Conservation (phyloP, 805 yeast species). For the Cyberlindnera japonica region DNA sequence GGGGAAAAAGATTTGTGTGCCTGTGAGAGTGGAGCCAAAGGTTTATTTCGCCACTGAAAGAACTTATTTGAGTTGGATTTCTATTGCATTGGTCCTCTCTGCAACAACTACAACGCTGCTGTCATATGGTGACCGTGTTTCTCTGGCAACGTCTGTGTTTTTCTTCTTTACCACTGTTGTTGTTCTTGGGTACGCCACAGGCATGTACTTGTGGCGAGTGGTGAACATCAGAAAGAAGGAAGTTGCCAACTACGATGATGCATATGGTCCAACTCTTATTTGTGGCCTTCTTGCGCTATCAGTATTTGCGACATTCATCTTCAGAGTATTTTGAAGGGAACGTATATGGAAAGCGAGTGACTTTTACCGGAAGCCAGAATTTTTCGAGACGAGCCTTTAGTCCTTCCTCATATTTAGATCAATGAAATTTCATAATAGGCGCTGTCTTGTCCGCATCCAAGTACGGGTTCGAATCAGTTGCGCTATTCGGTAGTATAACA, state of each 20-base stretch:
- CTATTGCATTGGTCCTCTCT: slow-evolving; percentile 82
- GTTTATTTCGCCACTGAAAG: slow-evolving; percentile 99
- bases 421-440: neutral
- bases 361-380: neutral
- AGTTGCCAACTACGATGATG: slow-evolving; percentile 83
- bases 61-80: slow-evolving; percentile 90
- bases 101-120: slow-evolving; percentile 85
- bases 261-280: slow-evolving; percentile 78
- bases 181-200: slow-evolving; percentile 69
- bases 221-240: slow-evolving; percentile 76
- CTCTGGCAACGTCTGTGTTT: slow-evolving; percentile 79
- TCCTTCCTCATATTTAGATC: too few species aligned
- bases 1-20: slow-evolving; percentile 87
- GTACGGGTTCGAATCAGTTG: too few species aligned
- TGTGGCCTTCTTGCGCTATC: slow-evolving; percentile 73
- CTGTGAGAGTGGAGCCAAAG: slow-evolving; percentile 96
- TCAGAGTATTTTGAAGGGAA: slow-evolving; percentile 20
- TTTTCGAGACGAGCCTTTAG: neutral
- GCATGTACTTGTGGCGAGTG: slow-evolving; percentile 77
- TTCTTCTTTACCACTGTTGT: slow-evolving; percentile 78
- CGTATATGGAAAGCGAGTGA: neutral
- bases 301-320: slow-evolving; percentile 57
- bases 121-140: slow-evolving; percentile 74
- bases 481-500: too few species aligned
- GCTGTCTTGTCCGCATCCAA: neutral